Conservation (phyloP, 495 filamentous ascomycete species). For the Paragyromitra xinjiangensis region DNA sequence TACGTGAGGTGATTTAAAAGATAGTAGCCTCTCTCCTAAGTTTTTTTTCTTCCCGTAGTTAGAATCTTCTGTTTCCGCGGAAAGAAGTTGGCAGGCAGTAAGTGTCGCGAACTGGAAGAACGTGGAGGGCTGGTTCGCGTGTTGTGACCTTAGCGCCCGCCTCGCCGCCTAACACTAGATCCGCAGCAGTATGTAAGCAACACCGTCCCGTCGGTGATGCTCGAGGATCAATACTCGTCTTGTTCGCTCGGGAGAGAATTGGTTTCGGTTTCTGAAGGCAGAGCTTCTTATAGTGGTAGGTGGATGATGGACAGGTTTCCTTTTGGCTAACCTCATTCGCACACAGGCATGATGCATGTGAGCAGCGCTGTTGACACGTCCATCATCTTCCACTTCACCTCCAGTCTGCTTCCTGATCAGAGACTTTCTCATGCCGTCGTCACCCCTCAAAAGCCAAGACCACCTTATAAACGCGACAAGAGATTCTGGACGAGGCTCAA, state of each 20-base stretch:
- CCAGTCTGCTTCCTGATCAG: conserved; percentile 19
- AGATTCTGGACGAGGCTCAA: neutral
- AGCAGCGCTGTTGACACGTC: conserved; percentile 33
- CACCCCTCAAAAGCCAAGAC: conserved; percentile 6
- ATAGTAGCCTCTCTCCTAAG: conserved; percentile 24
- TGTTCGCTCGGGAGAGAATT: conserved; percentile 14
- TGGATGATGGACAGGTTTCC: neutral
- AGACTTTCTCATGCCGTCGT: neutral
- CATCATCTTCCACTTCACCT: conserved; percentile 35
- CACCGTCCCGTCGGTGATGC: neutral
- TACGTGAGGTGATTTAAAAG: conserved; percentile 18
- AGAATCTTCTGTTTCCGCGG: conserved; percentile 3
- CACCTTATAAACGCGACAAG: neutral
- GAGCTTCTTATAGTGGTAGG: conserved; percentile 19
- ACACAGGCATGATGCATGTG: conserved; percentile 34
- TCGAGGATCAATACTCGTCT: conserved; percentile 8
- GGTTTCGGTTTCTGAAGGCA: conserved; percentile 1
- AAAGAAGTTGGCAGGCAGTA: conserved; percentile 14
- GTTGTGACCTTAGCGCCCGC: conserved; percentile 26
- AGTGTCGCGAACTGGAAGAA: conserved; percentile 13
- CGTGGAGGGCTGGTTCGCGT: conserved; percentile 26
- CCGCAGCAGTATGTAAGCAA: conserved; percentile 16
- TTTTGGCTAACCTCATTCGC: conserved; percentile 31
- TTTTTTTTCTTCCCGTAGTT: neutral
- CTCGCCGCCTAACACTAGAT: conserved; percentile 9